Percentiles rank a stretch among this genome's conserved stretches.
Evolutionary conservation across 225 moss, liverwort and hornwort species (phyloP).

Genomic region (Bryum argenteum): DNA sequence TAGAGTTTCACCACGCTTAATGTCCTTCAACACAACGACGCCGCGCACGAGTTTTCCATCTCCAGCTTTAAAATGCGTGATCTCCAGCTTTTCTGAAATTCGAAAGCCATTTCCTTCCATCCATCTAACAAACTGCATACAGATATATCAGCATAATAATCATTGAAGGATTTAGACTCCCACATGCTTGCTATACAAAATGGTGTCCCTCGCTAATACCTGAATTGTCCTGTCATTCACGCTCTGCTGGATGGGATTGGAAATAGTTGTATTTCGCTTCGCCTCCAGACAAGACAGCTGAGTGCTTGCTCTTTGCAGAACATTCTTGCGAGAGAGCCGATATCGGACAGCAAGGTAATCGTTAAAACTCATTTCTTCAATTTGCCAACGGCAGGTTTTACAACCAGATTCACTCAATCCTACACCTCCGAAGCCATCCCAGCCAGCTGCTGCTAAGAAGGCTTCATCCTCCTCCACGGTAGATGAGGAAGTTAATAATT

Average conservation of each 20-base stretch:
- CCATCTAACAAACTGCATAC: slow-evolving; percentile 77
- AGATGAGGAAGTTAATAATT: slow-evolving; percentile 60
- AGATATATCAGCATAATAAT: slow-evolving; percentile 3
- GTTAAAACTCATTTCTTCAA: slow-evolving; percentile 84
- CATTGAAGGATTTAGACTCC: background rate
- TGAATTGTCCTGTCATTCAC: slow-evolving; percentile 38
- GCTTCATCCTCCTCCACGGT: slow-evolving; percentile 65
- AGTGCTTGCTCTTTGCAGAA: slow-evolving; percentile 50
- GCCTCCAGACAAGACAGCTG: slow-evolving; percentile 54
- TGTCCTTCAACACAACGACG: slow-evolving; percentile 66
- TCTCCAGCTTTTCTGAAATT: slow-evolving; percentile 71
- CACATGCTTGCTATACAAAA: background rate
- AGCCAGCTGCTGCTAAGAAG: slow-evolving; percentile 67
- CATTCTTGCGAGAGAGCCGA: slow-evolving; percentile 55
- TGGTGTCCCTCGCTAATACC: slow-evolving; percentile 25
- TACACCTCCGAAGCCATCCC: slow-evolving; percentile 75
- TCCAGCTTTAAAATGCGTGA: slow-evolving; percentile 60
- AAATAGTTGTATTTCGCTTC: slow-evolving; percentile 18
- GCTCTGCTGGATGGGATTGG: slow-evolving; percentile 14
- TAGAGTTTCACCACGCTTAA: slow-evolving; percentile 77
- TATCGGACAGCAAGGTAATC: slow-evolving; percentile 81
- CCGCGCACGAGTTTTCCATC: slow-evolving; percentile 71
- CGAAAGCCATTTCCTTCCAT: slow-evolving; percentile 69
- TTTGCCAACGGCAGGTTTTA: slow-evolving; percentile 90
- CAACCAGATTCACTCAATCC: slow-evolving; percentile 72